Conservation (phyloP, 805 yeast species). For the Nakazawaea holstii region DNA sequence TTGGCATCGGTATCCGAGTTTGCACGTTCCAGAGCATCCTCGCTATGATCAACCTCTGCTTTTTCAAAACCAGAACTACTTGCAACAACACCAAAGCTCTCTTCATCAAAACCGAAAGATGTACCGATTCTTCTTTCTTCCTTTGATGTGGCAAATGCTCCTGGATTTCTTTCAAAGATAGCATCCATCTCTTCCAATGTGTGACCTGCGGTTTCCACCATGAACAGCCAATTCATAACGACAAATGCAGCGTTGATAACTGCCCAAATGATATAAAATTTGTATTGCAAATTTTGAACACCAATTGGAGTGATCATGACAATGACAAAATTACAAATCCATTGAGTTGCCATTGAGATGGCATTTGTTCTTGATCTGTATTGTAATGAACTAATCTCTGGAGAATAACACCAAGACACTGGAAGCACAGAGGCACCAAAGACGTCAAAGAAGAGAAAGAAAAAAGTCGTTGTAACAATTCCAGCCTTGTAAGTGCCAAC, state of each 20-base stretch:
- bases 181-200: constrained; percentile 41
- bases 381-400: constrained; percentile 56
- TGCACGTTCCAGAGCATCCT: constrained; percentile 16
- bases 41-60: constrained; percentile 5
- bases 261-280: constrained; percentile 10
- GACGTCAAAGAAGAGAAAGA: constrained; percentile 48
- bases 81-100: neutral
- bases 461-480: constrained; percentile 25
- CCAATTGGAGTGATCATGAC: constrained; percentile 64
- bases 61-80: neutral
- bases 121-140: constrained; percentile 5
- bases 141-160: constrained; percentile 5
- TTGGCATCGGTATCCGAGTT: constrained; percentile 4
- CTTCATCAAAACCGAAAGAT: constrained; percentile 6
- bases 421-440: constrained; percentile 54
- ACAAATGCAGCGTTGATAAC: constrained; percentile 41
- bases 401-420: constrained; percentile 61
- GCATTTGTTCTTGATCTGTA: constrained; percentile 59
- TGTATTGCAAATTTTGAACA: constrained; percentile 20
- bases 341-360: constrained; percentile 58
- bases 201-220: constrained; percentile 44
- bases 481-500: constrained; percentile 17
- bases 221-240: constrained; percentile 36
- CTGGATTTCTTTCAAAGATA: constrained; percentile 15
- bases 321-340: constrained; percentile 61